Evolutionary conservation across 2,329 filamentous ascomycete species (phyloP).

Genomic region (Ambrosiella beaveri): DNA sequence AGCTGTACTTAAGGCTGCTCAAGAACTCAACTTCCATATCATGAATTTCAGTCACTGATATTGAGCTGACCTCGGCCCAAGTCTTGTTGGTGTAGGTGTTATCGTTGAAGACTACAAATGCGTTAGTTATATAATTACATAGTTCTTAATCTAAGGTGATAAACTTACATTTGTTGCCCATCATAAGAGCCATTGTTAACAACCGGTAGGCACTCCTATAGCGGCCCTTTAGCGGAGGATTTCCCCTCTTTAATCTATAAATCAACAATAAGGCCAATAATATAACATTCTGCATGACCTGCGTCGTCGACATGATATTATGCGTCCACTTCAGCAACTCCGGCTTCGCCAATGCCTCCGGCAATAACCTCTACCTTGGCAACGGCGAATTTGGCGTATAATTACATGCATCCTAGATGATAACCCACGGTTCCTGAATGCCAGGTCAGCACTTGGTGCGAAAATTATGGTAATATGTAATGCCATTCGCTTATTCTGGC

Average conservation of each 20-base stretch:
- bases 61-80: slow-evolving; percentile 93
- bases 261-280: slow-evolving; percentile 81
- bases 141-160: not conserved
- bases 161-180: slow-evolving; percentile 80
- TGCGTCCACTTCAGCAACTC: slow-evolving; percentile 61
- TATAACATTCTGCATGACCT: slow-evolving; percentile 92
- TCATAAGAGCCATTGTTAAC: slow-evolving; percentile 87
- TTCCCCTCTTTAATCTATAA: slow-evolving; percentile 79
- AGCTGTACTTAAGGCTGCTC: slow-evolving; percentile 92
- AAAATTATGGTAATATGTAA: not conserved
- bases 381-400: slow-evolving; percentile 19
- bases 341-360: slow-evolving; percentile 48
- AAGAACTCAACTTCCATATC: slow-evolving; percentile 99
- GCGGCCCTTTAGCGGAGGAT: slow-evolving; percentile 76
- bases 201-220: slow-evolving; percentile 85
- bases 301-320: slow-evolving; percentile 77
- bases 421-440: slow-evolving; percentile 85
- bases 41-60: slow-evolving; percentile 86
- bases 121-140: not conserved
- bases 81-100: slow-evolving; percentile 99
- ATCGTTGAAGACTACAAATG: slow-evolving; percentile 61
- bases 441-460: no score
- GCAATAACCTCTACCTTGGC: slow-evolving; percentile 37
- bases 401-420: slow-evolving; percentile 57
- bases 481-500: slow-evolving; percentile 12